Evolutionary conservation across 2,329 filamentous ascomycete species (phyloP), one percentile per base, ranked within the genome.

Genomic region (Clonostachys chloroleuca): DNA sequence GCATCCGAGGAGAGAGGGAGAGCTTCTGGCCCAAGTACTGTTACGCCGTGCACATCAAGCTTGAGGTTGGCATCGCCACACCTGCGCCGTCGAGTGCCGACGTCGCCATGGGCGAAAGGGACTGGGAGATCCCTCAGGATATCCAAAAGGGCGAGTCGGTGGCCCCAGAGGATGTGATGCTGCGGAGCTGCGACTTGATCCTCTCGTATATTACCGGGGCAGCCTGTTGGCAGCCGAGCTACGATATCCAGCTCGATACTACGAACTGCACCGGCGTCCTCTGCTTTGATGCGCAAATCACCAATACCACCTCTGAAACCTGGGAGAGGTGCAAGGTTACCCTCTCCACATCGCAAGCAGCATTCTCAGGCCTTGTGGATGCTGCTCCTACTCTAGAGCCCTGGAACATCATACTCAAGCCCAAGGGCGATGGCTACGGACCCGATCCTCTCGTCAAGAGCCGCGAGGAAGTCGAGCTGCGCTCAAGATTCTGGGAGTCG

Each of bases 281-380:
- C 13, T 75, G 74, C 55, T 87, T 86, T 58, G 78, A 84, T 47
- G 82, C 83, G 2, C 74, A 78, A 52, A 74, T 86, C 45, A 75
- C 71, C 47, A 87, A 87, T 62, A 67, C 67, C 44, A 84, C 81
- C 0, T 81, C 78, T 0, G 83, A 87, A 64, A 79, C 75, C 1
- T 87, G 83, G 83, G 68, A 67, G 30, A 75, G 79, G 61, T 77
- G 79, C 59, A 78, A 75, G 51, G 64, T 87, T 35, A 74, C 73
- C 0, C 72, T 87, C 6, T 86, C 83, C 4, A 86, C 81, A 0
- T 84, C 81, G 1, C 79, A 85, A 54, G 77, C 81, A 5, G 73
- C 72, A 6, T 82, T 80, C 46, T 71, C 76, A 2, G 75, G 76
- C 2, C 64, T 84, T 3, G 70, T 76, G 20, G 77, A 84, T 48